These are phyloP conservation scores for Samsoniella hepiali DNA, from an alignment of 2,329 filamentous ascomycete species.

Conservation along the genomic window DNA sequence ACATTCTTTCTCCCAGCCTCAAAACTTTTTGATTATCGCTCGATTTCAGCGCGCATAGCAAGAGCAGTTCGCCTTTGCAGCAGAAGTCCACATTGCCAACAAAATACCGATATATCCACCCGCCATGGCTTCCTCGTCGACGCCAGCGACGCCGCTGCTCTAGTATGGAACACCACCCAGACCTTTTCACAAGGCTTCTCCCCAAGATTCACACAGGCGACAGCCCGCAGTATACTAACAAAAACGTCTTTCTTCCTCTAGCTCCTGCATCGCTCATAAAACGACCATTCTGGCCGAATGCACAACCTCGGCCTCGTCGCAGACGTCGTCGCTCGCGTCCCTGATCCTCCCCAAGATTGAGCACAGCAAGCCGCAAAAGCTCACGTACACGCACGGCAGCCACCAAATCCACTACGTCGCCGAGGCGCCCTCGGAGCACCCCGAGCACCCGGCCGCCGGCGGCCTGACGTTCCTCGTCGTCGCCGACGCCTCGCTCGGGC, in stretches of 20 bases:
- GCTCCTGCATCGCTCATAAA: conserved; percentile 90
- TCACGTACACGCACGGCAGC: conserved; percentile 88
- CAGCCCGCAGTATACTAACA: not conserved
- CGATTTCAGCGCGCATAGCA: not conserved
- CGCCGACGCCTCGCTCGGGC: conserved; percentile 74
- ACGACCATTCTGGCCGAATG: conserved; percentile 92
- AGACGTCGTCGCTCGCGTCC: conserved; percentile 83
- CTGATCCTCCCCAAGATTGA: conserved; percentile 93
- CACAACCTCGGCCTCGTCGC: conserved; percentile 77
- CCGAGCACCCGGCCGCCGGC: conserved; percentile 59
- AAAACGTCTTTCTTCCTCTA: conserved; percentile 33
- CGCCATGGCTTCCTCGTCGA: conserved; percentile 69
- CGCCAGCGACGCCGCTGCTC: conserved; percentile 64
- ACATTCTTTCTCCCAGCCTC: not conserved
- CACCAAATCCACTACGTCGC: conserved; percentile 96
- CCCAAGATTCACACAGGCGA: not conserved
- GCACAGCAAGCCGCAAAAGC: conserved; percentile 76
- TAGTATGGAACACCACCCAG: conserved; percentile 52
- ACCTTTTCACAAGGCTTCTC: not conserved
- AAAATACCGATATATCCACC: not conserved
- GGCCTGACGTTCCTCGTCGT: conserved; percentile 91
- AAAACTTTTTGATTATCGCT: not conserved
- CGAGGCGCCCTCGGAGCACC: conserved; percentile 69
- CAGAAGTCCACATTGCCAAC: not conserved
- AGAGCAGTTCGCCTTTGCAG: not conserved